phyloP scores from a whole-genome alignment of 2,329 filamentous ascomycete species.

The Sphaerulina vaccinii region DNA sequence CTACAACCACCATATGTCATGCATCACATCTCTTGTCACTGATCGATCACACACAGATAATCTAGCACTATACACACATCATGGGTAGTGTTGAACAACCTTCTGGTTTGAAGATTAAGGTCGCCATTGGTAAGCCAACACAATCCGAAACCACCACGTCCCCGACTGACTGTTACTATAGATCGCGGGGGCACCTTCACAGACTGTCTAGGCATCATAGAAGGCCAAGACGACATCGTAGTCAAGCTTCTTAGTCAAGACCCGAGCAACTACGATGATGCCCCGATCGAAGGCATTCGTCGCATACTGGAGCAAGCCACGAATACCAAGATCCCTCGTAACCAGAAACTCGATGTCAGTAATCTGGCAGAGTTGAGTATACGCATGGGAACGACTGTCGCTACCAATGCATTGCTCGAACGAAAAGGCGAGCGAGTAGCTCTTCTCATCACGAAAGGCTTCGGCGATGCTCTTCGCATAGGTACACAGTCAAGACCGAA shows the following conservation, averaged over 20 bases:
- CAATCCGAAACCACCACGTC: too few relatives aligned
- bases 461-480: slow-evolving; percentile 79
- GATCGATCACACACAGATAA: too few relatives aligned
- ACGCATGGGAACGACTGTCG: slow-evolving; percentile 66
- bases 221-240: slow-evolving; percentile 30
- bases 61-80: neutral
- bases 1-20: too few relatives aligned
- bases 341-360: slow-evolving; percentile 28
- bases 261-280: slow-evolving; percentile 35
- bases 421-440: slow-evolving; percentile 84
- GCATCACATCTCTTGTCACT: too few relatives aligned
- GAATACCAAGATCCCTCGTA: slow-evolving; percentile 25
- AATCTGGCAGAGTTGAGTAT: slow-evolving; percentile 25
- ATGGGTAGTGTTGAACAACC: neutral
- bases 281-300: slow-evolving; percentile 37
- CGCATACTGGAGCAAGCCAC: slow-evolving; percentile 32
- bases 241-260: slow-evolving; percentile 36
- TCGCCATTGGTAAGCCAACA: neutral
- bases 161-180: neutral
- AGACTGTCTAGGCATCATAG: slow-evolving; percentile 28
- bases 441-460: slow-evolving; percentile 78
- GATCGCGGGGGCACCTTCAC: slow-evolving; percentile 37
- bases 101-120: neutral
- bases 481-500: too few relatives aligned
- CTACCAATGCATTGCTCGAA: slow-evolving; percentile 84